Evolutionary conservation across 2,329 filamentous ascomycete species (phyloP), one percentile per base, ranked within the genome.

Genomic region (Penicillium sp.): DNA sequence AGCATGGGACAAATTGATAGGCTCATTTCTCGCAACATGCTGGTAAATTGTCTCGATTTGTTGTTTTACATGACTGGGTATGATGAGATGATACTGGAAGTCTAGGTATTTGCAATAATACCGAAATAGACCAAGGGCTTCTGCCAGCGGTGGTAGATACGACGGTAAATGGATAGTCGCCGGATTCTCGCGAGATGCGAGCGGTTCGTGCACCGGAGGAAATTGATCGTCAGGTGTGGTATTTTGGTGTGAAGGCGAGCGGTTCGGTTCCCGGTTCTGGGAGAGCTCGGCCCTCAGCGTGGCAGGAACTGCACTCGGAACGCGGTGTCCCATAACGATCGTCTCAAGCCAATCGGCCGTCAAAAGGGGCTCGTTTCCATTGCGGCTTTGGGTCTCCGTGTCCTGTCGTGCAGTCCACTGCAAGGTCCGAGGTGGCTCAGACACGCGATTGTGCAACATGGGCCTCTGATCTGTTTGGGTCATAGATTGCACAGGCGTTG

Each of bases 1-100:
- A n/a, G 73, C 23, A 29, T 75, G 66, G 15, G 57, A 60, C 2
- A 69, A 47, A 15, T 72, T 60, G 2, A 71, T 55, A 1, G 65
- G 50, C 2, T 57, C 31, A 7, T 62, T 61, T 1, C 54, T 48
- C 12, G 68, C 62, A 12, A 71, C 37, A 19, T 56, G 60, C 7
- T 63, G 54, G 54, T 78, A 78, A 2, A 76, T 59, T 1, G 49
- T 52, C 17, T 72, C 46, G 33, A 76, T 68, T 7, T 70, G 67
- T 6, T 21, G 48, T 29, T 68, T 62, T 0, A 71, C 66, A 2
- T 50, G 62, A 21, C 46, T 57, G 0, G 69, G 65, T 0, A 75
- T 66, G 10, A 77, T 62, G 15, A 77, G 60, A 60, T 76, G 73
- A 54, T 77, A 76, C 5, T 74, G 64, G 27, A 69, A 73, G 50